Percentiles rank a stretch among this genome's conserved stretches.
Conservation (phyloP, 2,329 filamentous ascomycete genomes). For the Penicillium palitans region DNA sequence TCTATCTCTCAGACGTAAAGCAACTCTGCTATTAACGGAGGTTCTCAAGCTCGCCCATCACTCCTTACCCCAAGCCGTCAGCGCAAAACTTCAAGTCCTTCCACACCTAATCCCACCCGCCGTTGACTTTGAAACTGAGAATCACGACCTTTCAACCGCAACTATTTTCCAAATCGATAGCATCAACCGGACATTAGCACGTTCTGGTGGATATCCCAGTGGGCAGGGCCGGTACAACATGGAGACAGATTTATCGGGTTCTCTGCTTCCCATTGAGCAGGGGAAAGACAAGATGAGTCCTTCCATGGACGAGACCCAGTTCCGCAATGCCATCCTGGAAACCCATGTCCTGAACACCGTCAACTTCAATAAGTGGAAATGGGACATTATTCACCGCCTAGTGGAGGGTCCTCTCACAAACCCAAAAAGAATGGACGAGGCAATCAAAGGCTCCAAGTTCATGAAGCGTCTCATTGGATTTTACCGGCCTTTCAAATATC, state of each 20-base stretch:
- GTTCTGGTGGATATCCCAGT: constrained; percentile 60
- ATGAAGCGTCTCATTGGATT: constrained; percentile 93
- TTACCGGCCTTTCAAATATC: constrained; percentile 93
- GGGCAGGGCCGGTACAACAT: constrained; percentile 44
- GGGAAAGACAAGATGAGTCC: constrained; percentile 59
- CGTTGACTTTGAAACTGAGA: constrained; percentile 67
- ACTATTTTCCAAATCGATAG: constrained; percentile 98
- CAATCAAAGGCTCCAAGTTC: constrained; percentile 92
- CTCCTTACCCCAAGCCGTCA: constrained; percentile 78
- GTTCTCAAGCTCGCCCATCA: constrained; percentile 86
- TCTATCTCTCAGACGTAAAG: constrained; percentile 72
- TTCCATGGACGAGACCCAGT: constrained; percentile 64
- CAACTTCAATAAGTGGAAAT: constrained; percentile 95
- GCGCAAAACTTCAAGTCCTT: constrained; percentile 79
- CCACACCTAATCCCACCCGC: constrained; percentile 81
- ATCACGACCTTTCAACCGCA: constrained; percentile 77
- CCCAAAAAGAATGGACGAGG: constrained; percentile 88
- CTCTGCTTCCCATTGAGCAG: constrained; percentile 42
- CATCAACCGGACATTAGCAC: constrained; percentile 87
- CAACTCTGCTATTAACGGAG: constrained; percentile 86
- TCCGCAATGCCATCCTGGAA: constrained; percentile 63
- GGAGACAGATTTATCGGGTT: constrained; percentile 48
- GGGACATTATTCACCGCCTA: constrained; percentile 86
- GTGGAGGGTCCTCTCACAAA: constrained; percentile 92
- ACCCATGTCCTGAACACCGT: constrained; percentile 84